These are phyloP conservation scores for Dryas octopetala DNA, from an alignment of 306 rosid species.

Conservation along the genomic window DNA sequence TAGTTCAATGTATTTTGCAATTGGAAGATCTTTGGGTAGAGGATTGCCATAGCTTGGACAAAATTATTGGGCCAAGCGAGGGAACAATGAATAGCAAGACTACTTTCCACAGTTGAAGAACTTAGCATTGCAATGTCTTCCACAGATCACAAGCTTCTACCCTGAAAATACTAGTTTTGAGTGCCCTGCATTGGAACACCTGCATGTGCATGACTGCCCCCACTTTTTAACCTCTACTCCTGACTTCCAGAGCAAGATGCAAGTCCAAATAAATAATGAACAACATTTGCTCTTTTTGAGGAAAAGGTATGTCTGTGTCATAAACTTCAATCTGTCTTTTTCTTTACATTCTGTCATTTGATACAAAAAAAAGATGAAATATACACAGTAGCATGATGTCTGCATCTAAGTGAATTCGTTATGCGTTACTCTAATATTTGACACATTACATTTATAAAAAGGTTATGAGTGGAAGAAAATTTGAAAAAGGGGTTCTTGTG, in stretches of 20 bases:
- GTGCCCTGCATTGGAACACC: conserved; percentile 14
- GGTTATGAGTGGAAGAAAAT: no score
- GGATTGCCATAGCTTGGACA: background rate
- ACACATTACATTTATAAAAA: background rate
- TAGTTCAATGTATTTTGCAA: background rate
- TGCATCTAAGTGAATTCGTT: background rate
- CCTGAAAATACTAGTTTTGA: background rate
- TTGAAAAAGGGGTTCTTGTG: background rate
- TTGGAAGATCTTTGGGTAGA: conserved; percentile 4
- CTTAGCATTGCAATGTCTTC: background rate
- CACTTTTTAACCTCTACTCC: background rate
- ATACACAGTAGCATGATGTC: background rate
- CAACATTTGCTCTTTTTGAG: background rate
- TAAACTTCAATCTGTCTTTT: background rate
- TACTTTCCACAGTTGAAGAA: background rate
- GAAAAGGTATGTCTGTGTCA: conserved; percentile 8
- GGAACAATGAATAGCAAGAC: background rate
- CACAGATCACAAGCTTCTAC: background rate
- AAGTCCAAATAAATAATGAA: background rate
- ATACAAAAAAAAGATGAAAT: no score
- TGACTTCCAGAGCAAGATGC: background rate
- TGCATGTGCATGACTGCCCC: conserved; percentile 8
- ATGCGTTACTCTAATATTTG: no score
- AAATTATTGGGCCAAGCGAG: background rate
- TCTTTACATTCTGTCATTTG: no score